phyloP scores from a whole-genome alignment of 495 filamentous ascomycete species.

The Parathielavia hyrcaniae region DNA sequence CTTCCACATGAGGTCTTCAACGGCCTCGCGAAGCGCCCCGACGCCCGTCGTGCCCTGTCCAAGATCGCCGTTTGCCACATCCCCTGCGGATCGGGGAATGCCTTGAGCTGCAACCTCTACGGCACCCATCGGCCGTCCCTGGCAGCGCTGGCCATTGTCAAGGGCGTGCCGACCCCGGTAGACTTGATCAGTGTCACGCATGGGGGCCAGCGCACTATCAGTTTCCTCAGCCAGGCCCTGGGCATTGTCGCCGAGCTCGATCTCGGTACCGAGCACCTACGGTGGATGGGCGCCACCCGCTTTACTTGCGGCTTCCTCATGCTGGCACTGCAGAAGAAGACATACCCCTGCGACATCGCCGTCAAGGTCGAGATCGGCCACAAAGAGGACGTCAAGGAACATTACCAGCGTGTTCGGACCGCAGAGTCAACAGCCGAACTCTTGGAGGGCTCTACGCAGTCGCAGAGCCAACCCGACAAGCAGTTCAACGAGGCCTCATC shows the following conservation, averaged over 20 bases:
- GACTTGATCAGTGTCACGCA: slow-evolving; percentile 88
- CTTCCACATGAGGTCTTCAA: slow-evolving; percentile 93
- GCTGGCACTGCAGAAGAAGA: slow-evolving; percentile 61
- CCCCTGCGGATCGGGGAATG: slow-evolving; percentile 90
- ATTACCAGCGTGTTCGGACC: slow-evolving; percentile 46
- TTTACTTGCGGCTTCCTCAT: slow-evolving; percentile 80
- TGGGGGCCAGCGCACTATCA: slow-evolving; percentile 60
- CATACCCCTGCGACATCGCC: slow-evolving; percentile 85
- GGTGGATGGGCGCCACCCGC: slow-evolving; percentile 82
- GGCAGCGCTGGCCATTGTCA: slow-evolving; percentile 75
- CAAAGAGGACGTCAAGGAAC: slow-evolving; percentile 66
- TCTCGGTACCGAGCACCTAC: slow-evolving; percentile 78
- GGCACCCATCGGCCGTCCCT: slow-evolving; percentile 71
- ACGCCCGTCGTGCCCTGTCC: slow-evolving; percentile 66
- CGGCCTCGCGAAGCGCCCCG: slow-evolving; percentile 66
- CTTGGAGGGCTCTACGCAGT: slow-evolving; percentile 1
- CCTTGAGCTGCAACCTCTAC: slow-evolving; percentile 82
- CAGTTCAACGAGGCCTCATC: slow-evolving; percentile 15
- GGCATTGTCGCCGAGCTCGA: slow-evolving; percentile 88
- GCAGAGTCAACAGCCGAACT: slow-evolving; percentile 9
- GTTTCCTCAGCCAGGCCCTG: slow-evolving; percentile 85
- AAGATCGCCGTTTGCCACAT: slow-evolving; percentile 84
- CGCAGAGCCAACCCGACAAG: background rate
- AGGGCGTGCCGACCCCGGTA: slow-evolving; percentile 71
- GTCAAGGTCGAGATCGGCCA: slow-evolving; percentile 72